Percentiles rank a stretch among this genome's conserved stretches.
These are phyloP conservation scores for Aspergillus caelatus DNA, from an alignment of 2,329 filamentous ascomycete species.

Conservation along the genomic window DNA sequence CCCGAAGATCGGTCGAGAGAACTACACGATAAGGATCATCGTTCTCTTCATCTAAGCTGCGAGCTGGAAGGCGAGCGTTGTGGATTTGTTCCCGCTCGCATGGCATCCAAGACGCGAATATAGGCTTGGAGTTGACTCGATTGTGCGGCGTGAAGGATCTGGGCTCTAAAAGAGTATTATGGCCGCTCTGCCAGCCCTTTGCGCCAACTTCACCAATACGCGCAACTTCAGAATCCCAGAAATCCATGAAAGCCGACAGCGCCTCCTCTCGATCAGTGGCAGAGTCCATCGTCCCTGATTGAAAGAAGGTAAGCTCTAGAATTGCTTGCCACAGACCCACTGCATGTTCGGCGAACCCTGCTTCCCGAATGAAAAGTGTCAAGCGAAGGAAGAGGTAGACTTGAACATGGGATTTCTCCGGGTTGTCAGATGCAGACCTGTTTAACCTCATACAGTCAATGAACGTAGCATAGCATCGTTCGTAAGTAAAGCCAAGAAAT, in stretches of 20 bases:
- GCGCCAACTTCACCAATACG: conserved; percentile 75
- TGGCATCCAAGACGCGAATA: conserved; percentile 50
- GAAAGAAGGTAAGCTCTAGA: conserved; percentile 71
- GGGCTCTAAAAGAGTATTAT: conserved; percentile 36
- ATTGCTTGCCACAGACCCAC: conserved; percentile 81
- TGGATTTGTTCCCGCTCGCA: conserved; percentile 58
- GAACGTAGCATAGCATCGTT: conserved; percentile 64
- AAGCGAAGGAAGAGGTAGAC: conserved; percentile 74
- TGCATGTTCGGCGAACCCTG: conserved; percentile 77
- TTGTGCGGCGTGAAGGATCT: conserved; percentile 27
- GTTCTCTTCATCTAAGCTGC: conserved; percentile 73
- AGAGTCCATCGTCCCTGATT: conserved; percentile 45
- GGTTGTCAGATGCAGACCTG: conserved; percentile 20
- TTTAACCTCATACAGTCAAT: conserved; percentile 57
- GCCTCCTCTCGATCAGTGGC: conserved; percentile 13
- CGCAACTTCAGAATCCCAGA: conserved; percentile 84
- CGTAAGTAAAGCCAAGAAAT: conserved; percentile 68
- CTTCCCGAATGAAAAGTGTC: conserved; percentile 73
- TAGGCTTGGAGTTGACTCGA: conserved; percentile 25
- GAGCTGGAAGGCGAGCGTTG: conserved; percentile 65
- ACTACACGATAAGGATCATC: conserved; percentile 81
- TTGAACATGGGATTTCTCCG: conserved; percentile 43
- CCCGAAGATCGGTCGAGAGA: conserved; percentile 74
- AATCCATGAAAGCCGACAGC: conserved; percentile 62
- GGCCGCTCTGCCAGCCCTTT: conserved; percentile 64